Percentiles rank a stretch among this genome's conserved stretches.
Evolutionary conservation across 169 alveolate species (phyloP).

Genomic region (Plasmodium ovale): DNA sequence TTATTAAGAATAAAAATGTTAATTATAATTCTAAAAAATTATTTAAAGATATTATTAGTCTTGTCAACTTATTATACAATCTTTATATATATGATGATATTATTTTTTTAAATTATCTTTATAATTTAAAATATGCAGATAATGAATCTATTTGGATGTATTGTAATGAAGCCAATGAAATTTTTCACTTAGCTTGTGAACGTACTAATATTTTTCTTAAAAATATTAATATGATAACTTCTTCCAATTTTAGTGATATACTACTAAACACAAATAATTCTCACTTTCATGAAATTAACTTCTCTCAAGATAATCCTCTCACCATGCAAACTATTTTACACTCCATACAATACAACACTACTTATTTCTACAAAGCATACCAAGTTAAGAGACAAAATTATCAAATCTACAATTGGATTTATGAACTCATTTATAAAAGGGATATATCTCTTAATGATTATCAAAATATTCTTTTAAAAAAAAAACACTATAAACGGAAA

Average conservation of each 20-base stretch:
- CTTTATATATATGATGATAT: constrained; percentile 44
- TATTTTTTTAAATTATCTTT: constrained; percentile 55
- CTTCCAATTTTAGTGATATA: not conserved
- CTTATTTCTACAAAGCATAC: constrained; percentile 47
- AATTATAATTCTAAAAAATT: constrained; percentile 62
- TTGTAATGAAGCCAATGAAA: constrained; percentile 74
- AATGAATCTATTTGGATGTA: constrained; percentile 76
- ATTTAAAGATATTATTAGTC: constrained; percentile 55
- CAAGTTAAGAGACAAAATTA: constrained; percentile 21
- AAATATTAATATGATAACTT: not conserved
- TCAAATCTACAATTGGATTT: constrained; percentile 47
- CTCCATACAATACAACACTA: constrained; percentile 6
- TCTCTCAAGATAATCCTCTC: too few species aligned
- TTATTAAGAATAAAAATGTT: constrained; percentile 45
- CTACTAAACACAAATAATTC: not conserved
- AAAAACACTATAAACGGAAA: not conserved
- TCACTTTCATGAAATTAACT: too few species aligned
- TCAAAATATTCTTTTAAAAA: constrained; percentile 23
- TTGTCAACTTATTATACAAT: constrained; percentile 43
- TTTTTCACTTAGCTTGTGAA: constrained; percentile 46
- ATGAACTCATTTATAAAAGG: constrained; percentile 40
- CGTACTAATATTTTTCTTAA: constrained; percentile 45
- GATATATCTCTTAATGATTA: constrained; percentile 22
- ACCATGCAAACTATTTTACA: constrained; percentile 8
- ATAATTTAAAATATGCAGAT: constrained; percentile 68